Percentiles rank a stretch among this genome's conserved stretches.
Conservation (phyloP, 2,329 filamentous ascomycete genomes). For the Fusarium liriodendri region DNA sequence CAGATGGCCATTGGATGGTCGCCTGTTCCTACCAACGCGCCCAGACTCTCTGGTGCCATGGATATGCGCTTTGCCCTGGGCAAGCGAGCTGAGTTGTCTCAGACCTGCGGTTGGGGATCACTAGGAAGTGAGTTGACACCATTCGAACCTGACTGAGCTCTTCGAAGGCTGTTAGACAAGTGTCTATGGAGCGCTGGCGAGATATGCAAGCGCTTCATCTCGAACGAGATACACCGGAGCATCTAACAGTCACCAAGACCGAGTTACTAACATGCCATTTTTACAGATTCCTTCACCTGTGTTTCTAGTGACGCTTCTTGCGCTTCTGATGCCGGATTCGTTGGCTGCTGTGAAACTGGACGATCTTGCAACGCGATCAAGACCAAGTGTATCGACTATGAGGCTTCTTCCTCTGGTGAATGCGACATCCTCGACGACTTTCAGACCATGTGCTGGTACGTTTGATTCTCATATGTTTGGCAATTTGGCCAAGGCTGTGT, state of each 20-base stretch:
- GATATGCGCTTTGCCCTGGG: constrained; percentile 44
- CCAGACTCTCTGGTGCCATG: constrained; percentile 45
- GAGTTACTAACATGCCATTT: background rate
- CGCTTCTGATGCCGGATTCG: constrained; percentile 37
- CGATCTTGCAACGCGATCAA: constrained; percentile 45
- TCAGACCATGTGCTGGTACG: constrained; percentile 52
- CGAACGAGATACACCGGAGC: background rate
- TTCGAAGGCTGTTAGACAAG: background rate
- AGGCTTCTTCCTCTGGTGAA: constrained; percentile 33
- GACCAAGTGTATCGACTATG: constrained; percentile 49
- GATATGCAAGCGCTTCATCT: background rate
- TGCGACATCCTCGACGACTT: constrained; percentile 45
- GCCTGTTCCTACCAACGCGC: constrained; percentile 47
- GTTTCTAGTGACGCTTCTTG: constrained; percentile 43
- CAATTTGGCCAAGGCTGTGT: background rate
- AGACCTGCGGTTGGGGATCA: constrained; percentile 48
- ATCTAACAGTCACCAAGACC: background rate
- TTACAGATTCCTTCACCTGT: constrained; percentile 46
- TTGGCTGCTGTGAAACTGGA: constrained; percentile 49
- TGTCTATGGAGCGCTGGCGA: background rate
- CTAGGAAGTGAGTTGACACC: constrained; percentile 44
- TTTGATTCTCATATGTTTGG: background rate
- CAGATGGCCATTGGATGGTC: constrained; percentile 47
- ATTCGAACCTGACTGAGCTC: background rate
- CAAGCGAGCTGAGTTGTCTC: constrained; percentile 40